Base-by-base conservation (phyloP, 2,329 filamentous ascomycete species). In the Trichoderma hamatum region DNA sequence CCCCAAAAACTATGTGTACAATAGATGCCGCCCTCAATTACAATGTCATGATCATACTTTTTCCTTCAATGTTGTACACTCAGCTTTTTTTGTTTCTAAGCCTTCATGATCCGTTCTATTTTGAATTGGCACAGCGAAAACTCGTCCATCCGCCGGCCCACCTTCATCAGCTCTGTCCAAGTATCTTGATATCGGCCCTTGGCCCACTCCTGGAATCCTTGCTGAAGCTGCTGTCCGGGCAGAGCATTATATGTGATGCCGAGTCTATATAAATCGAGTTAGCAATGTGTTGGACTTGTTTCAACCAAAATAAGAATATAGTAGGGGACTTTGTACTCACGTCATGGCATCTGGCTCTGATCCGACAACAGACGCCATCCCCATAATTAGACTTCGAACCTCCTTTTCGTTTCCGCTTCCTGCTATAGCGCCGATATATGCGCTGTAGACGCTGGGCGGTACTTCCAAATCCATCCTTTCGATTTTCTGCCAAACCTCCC, bases 401-500 rank as follows among this genome's bases (percentile, higher is more conserved):
- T 91, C 89, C 24, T 92, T 87, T 58, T 92, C 84, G 61, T 90
- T 84, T 28, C 89, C 90, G 72, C 93, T 91, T 3, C 89, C 89
- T 0, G 91, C 92, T 67, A 97, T 79, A 0, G 92, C 92, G 10
- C 89, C 91, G 59, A 92, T 83, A 77, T 97, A 98, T 1, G 90
- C 89, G 24, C 88, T 88, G 80, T 92, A 95, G 14, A 98, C 87
- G 2, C 85, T 79, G 26, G 86, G 85, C 46, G 93, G 91, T 28
- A 97, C 84, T 51, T 93, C 90, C 64, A 98, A 85, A 34, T 96
- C 93, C 85, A 96, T 90, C 68, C 84, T 84, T 73, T 86, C 84
- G 69, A 96, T 85, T 79, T 88, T 89, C 26, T 82, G 82, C 92
- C 92, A 96, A 7, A 95, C 88, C 59, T 87, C 83, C 24, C 88